Evolutionary conservation across 208 protist genomes (phyloP), one percentile per base, ranked within the genome.

Genomic region (Herpetomonas muscarum): DNA sequence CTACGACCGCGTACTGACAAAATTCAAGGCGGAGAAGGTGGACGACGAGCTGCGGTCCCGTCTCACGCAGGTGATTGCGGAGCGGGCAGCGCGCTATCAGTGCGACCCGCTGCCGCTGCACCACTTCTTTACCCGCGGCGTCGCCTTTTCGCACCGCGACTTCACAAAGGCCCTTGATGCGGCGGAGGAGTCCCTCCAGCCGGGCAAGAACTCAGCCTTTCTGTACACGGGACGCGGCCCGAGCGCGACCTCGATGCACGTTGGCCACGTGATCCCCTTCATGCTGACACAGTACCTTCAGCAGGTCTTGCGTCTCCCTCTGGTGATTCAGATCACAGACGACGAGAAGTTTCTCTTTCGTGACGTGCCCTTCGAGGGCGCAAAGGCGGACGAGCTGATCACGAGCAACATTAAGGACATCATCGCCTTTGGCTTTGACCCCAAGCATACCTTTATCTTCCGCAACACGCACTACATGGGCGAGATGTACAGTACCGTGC

Each of bases 281-380:
- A 42, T 99, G 15, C 94, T 99, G 48, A 99, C 97, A 7, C 96
- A 98, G 68, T 93, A 98, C 55, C 77, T 99, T 51, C 99, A 99
- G 77, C 97, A 99, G n/a, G 85, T 79, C 7, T 97, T 99, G 55
- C 65, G 88, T 25, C 88, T 98, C 17, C 97, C 97, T n/a, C 64
- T 99, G 5, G 97, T 99, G 10, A 97, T 99, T 58, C 98, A 99
- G 72, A 92, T 99, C 65, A 99, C 98, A 19, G 99, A 99, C 64
- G 99, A 99, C 73, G 98, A 99, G 69, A 99, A 99, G 78, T 99
- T 92, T 52, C 85, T 99, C 32, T 99, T 97, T 67, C 99, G 99
- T 52, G 91, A 96, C 62, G 67, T 94, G 0, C 79, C 79, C 9
- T 74, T 98, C 34, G 68, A 74, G 10, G 63, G 98, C 6, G 81